Evolutionary conservation across 192 early-diverging fungal genomes (phyloP).

Genomic region (Coemansia sp.): DNA sequence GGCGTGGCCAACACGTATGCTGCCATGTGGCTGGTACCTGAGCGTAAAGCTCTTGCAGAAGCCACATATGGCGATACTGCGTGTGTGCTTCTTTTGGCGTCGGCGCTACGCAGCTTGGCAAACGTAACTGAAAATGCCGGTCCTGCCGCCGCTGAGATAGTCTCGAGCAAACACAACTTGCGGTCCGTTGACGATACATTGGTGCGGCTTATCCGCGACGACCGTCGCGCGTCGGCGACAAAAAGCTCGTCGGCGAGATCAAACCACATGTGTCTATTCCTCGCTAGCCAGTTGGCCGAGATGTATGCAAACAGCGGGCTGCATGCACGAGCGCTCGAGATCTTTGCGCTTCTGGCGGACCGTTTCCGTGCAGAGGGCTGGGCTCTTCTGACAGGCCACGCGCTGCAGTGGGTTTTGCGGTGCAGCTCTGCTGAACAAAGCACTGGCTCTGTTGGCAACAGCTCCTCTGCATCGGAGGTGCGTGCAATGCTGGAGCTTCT

Average conservation of each 20-base stretch:
- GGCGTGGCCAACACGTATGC: conserved; percentile 44
- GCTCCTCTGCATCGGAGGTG: neutral
- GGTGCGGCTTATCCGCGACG: conserved; percentile 7
- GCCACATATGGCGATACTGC: neutral
- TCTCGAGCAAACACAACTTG: neutral
- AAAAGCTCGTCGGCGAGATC: neutral
- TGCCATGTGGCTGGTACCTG: conserved; percentile 22
- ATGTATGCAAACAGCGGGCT: neutral
- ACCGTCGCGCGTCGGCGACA: too few relatives aligned
- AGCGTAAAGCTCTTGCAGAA: conserved; percentile 7
- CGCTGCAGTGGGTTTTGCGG: conserved; percentile 20
- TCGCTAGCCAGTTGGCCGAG: conserved; percentile 33
- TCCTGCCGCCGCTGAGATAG: neutral
- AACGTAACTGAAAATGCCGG: neutral
- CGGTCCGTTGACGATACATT: conserved; percentile 1
- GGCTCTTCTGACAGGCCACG: conserved; percentile 23
- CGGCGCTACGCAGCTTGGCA: conserved; percentile 16
- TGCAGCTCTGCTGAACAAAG: conserved; percentile 14
- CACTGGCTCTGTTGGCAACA: neutral
- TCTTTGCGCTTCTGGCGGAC: conserved; percentile 18
- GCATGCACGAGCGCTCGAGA: conserved; percentile 6
- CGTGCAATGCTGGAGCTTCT: conserved; percentile 31
- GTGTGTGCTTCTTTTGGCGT: conserved; percentile 1
- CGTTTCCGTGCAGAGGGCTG: conserved; percentile 35
- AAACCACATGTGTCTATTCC: neutral